phyloP scores from a whole-genome alignment of 225 moss, liverwort and hornwort species.

The Takakia lepidozioides region DNA sequence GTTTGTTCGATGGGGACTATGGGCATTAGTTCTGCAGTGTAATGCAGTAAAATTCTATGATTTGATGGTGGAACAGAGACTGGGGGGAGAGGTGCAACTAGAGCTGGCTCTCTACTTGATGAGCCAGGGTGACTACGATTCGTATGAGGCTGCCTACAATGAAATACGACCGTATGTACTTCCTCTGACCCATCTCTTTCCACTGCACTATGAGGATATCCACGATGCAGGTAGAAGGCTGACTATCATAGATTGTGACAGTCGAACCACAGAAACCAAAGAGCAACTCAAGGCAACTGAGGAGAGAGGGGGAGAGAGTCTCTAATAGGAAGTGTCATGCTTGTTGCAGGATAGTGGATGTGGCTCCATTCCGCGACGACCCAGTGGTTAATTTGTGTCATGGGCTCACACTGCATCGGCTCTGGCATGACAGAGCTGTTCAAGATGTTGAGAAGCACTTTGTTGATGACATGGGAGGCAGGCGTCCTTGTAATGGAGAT shows the following conservation, averaged over 20 bases:
- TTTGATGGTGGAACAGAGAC: constrained; percentile 12
- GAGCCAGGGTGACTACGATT: constrained; percentile 60
- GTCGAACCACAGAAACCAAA: too few species aligned
- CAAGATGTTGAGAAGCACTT: constrained; percentile 52
- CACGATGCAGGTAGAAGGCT: background rate
- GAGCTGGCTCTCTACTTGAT: constrained; percentile 86
- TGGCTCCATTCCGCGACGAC: constrained; percentile 61
- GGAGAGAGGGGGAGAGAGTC: too few species aligned
- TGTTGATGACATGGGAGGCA: constrained; percentile 26
- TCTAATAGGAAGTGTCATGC: too few species aligned
- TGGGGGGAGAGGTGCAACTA: constrained; percentile 64
- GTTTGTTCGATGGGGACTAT: too few species aligned
- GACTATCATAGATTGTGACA: background rate
- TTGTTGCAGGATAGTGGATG: constrained; percentile 67
- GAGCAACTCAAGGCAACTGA: too few species aligned
- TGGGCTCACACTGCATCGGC: constrained; percentile 66
- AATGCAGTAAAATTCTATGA: background rate
- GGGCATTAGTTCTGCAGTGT: too few species aligned
- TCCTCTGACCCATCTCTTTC: background rate
- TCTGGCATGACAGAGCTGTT: constrained; percentile 70
- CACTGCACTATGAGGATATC: background rate
- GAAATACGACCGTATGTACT: constrained; percentile 75
- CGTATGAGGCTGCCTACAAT: constrained; percentile 79
- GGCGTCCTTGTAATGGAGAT: constrained; percentile 32
- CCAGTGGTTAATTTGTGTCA: constrained; percentile 74